Conservation (phyloP, 1,284 basidiomycete species). For the Baeospora myosura region DNA sequence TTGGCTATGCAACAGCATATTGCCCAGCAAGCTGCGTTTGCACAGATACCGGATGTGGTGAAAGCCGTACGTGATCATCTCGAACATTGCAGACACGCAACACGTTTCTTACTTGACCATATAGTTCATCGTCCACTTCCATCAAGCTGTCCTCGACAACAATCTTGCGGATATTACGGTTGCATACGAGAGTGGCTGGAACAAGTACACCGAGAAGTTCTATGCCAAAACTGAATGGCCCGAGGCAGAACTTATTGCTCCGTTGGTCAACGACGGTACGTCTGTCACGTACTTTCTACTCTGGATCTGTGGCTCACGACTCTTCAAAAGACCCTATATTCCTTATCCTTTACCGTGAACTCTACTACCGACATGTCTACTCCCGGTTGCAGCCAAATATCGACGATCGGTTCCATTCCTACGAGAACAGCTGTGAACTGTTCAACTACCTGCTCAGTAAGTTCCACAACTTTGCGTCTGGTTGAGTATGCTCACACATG, state of each 20-base stretch:
- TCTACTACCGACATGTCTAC: constrained; percentile 93
- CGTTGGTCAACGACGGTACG: constrained; percentile 85
- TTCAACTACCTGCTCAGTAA: constrained; percentile 81
- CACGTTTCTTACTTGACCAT: not conserved
- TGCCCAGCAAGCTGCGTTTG: constrained; percentile 70
- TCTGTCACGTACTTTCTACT: constrained; percentile 8
- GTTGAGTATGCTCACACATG: constrained; percentile 6
- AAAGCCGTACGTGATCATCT: constrained; percentile 54
- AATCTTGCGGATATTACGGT: constrained; percentile 84
- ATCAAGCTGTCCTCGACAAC: constrained; percentile 81
- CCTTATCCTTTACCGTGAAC: constrained; percentile 92
- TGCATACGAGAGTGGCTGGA: constrained; percentile 96
- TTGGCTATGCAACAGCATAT: constrained; percentile 72
- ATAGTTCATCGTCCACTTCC: constrained; percentile 87
- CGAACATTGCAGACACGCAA: not conserved
- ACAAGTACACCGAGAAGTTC: constrained; percentile 92
- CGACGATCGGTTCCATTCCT: constrained; percentile 96
- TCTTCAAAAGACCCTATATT: constrained; percentile 74
- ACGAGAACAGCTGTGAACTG: constrained; percentile 97
- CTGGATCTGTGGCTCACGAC: no score
- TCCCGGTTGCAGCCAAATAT: constrained; percentile 91
- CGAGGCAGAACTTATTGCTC: constrained; percentile 91
- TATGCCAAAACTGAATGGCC: constrained; percentile 96
- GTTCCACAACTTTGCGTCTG: constrained; percentile 11
- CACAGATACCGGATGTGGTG: constrained; percentile 74